phyloP scores from a whole-genome alignment of 345 rosid species.

The Eucalyptus marginata region DNA sequence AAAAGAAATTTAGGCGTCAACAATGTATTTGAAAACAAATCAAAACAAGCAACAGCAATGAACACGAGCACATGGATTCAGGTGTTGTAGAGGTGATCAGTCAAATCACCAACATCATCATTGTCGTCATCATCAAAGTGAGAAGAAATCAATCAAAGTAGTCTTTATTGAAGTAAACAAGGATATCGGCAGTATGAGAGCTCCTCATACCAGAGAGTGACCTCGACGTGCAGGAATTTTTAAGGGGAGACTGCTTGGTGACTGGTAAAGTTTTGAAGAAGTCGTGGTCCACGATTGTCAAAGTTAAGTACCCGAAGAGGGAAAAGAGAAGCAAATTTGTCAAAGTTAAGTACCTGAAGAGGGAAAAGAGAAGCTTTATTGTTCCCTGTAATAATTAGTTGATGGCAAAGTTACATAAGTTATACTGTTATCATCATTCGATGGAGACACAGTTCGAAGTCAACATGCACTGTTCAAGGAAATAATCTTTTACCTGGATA shows the following conservation, averaged over 20 bases:
- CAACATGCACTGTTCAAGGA: neutral
- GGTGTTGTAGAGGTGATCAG: neutral
- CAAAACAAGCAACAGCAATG: neutral
- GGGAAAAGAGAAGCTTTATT: neutral
- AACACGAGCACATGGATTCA: neutral
- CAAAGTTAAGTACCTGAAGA: conserved; percentile 69
- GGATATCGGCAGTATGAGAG: conserved; percentile 10
- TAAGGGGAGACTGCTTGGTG: conserved; percentile 86
- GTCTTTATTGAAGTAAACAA: neutral
- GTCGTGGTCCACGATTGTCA: conserved; percentile 50
- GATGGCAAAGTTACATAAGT: neutral
- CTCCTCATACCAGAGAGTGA: conserved; percentile 66
- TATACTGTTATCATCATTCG: neutral
- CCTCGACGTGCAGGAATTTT: conserved; percentile 97
- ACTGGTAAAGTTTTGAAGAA: conserved; percentile 79
- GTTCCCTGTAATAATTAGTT: neutral
- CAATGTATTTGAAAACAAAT: neutral
- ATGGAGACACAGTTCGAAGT: neutral
- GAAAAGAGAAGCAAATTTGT: conserved; percentile 13
- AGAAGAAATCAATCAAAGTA: neutral
- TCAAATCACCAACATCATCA: neutral
- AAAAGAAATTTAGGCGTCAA: too few species aligned
- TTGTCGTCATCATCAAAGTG: neutral
- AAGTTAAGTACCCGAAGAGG: too few species aligned
- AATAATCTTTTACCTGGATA: conserved; percentile 48